Conservation (phyloP, 805 yeast species). For the Groenewaldozyma salmanticensis region DNA sequence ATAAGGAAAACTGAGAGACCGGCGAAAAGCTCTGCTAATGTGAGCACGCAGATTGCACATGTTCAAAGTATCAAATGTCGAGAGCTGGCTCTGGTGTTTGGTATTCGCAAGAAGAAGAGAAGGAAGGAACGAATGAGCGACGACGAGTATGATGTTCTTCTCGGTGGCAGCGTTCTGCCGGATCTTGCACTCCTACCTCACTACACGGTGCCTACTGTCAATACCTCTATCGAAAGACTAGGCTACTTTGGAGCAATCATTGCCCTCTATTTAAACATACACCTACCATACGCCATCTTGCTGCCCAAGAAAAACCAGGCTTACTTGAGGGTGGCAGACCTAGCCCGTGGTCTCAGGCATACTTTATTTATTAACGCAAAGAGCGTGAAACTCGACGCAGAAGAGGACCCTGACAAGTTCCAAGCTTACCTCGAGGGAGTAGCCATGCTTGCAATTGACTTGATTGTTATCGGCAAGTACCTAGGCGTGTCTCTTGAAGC, state of each 20-base stretch:
- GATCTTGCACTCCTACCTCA: conserved; percentile 22
- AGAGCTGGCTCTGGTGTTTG: conserved; percentile 11
- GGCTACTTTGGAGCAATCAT: conserved; percentile 22
- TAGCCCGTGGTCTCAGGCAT: conserved; percentile 6
- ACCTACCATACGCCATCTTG: conserved; percentile 23
- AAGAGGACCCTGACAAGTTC: conserved; percentile 23
- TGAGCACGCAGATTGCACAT: neutral
- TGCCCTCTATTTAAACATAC: conserved; percentile 25
- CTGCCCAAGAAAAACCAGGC: conserved; percentile 22
- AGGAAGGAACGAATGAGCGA: conserved; percentile 8
- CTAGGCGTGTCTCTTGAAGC: conserved; percentile 20
- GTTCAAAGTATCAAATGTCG: conserved; percentile 3
- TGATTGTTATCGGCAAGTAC: conserved; percentile 20
- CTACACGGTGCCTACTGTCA: conserved; percentile 23
- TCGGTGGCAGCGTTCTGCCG: conserved; percentile 25
- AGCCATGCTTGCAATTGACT: conserved; percentile 26
- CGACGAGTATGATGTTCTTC: conserved; percentile 19
- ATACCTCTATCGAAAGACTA: conserved; percentile 26
- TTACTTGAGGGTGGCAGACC: conserved; percentile 17
- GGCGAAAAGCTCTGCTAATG: neutral
- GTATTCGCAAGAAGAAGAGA: conserved; percentile 15
- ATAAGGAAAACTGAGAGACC: neutral
- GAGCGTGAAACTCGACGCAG: conserved; percentile 21
- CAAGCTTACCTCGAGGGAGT: conserved; percentile 22
- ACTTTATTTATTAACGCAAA: conserved; percentile 7